Conservation (phyloP, 495 filamentous ascomycete species). For the Antarctomyces pellizariae region DNA sequence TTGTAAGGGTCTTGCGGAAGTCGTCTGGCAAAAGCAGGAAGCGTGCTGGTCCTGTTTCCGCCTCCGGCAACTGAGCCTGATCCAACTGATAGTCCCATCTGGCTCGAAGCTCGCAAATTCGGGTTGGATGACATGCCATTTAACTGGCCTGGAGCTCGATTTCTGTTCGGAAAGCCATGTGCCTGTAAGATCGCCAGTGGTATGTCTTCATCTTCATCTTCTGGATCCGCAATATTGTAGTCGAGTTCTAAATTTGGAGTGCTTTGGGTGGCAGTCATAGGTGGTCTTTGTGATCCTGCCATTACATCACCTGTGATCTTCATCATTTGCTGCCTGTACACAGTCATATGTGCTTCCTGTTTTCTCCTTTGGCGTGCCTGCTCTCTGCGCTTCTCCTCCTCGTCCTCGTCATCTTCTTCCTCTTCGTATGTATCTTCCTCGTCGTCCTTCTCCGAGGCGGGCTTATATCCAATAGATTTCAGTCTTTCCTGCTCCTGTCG, state of each 20-base stretch:
- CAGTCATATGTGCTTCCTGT: constrained; percentile 73
- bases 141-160: constrained; percentile 51
- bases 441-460: constrained; percentile 19
- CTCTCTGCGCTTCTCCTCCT: constrained; percentile 47
- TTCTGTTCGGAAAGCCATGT: constrained; percentile 78
- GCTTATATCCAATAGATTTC: constrained; percentile 22
- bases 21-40: constrained; percentile 71
- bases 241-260: constrained; percentile 24
- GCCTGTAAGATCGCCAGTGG: constrained; percentile 74
- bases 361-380: constrained; percentile 57
- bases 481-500: constrained; percentile 52
- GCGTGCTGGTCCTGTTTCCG: constrained; percentile 20
- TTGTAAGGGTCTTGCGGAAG: constrained; percentile 79
- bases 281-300: constrained; percentile 17
- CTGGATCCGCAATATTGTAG: constrained; percentile 25
- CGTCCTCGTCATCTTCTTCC: constrained; percentile 66
- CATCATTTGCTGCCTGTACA: constrained; percentile 94
- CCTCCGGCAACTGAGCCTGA: constrained; percentile 14
- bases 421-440: constrained; percentile 32
- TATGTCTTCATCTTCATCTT: constrained; percentile 68
- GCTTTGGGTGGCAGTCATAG: constrained; percentile 26
- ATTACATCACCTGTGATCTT: constrained; percentile 66
- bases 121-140: constrained; percentile 40
- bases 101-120: constrained; percentile 24
- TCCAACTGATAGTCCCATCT: constrained; percentile 11